Evolutionary conservation across 2,329 filamentous ascomycete species (phyloP).

Genomic region (Mariannaea elegans): DNA sequence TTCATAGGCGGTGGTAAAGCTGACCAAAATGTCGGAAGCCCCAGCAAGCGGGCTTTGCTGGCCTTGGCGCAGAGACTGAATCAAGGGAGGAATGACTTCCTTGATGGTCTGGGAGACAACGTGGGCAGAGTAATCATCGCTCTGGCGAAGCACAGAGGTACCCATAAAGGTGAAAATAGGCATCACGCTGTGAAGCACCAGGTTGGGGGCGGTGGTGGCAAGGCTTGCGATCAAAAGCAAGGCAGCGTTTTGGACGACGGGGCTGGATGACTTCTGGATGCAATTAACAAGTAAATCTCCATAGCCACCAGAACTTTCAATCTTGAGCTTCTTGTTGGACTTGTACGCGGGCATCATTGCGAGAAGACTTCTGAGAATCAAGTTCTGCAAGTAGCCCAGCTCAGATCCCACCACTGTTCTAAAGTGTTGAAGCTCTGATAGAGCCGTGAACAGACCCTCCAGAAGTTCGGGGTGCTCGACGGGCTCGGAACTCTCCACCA

Average conservation of each 20-base stretch:
- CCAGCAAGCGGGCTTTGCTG: constrained; percentile 81
- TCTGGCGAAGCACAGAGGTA: constrained; percentile 87
- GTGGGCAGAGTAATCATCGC: constrained; percentile 95
- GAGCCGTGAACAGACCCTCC: constrained; percentile 79
- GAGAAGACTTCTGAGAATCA: constrained; percentile 83
- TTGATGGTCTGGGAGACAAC: constrained; percentile 96
- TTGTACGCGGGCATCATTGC: constrained; percentile 85
- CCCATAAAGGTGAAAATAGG: constrained; percentile 99
- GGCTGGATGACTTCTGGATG: constrained; percentile 89
- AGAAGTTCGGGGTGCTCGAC: constrained; percentile 80
- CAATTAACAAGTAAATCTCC: constrained; percentile 94
- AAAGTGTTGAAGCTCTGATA: constrained; percentile 89
- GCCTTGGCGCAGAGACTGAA: constrained; percentile 83
- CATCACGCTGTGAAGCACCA: constrained; percentile 97
- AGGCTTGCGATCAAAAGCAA: constrained; percentile 87
- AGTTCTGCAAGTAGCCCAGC: constrained; percentile 87
- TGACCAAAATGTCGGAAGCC: constrained; percentile 89
- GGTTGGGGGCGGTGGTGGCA: constrained; percentile 86
- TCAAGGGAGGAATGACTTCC: constrained; percentile 90
- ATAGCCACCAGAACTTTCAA: constrained; percentile 82
- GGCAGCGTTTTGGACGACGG: constrained; percentile 92
- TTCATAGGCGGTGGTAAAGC: constrained; percentile 95
- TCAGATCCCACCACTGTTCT: constrained; percentile 84
- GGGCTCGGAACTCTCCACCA: constrained; percentile 83
- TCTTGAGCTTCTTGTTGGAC: constrained; percentile 65